Conservation (phyloP, 768 basidiomycete species). For the Suillus hirtellus region DNA sequence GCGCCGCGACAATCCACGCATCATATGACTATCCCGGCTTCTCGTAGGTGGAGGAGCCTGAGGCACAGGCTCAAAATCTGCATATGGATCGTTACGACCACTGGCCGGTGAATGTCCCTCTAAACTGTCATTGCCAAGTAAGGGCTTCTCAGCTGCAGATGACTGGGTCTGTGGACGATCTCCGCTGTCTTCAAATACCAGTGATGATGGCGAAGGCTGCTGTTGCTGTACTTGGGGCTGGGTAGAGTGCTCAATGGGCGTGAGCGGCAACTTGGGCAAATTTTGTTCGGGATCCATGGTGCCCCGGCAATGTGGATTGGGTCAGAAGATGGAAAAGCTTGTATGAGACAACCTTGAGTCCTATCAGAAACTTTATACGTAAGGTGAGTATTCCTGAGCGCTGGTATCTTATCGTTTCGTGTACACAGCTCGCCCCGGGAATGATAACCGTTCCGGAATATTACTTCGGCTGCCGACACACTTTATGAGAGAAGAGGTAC, state of each 20-base stretch:
- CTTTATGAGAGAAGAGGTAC: background rate
- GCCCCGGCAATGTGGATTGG: background rate
- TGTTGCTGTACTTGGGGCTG: background rate
- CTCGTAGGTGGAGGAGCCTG: conserved; percentile 11
- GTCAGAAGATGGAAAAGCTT: too few species aligned
- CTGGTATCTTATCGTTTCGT: background rate
- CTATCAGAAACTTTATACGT: background rate
- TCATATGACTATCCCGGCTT: conserved; percentile 18
- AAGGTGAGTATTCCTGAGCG: background rate
- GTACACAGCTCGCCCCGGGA: background rate
- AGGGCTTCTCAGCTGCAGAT: conserved; percentile 15
- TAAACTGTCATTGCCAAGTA: conserved; percentile 8
- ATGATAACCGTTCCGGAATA: background rate
- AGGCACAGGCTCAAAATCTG: conserved; percentile 13
- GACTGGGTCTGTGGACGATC: conserved; percentile 5
- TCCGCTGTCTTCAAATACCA: background rate
- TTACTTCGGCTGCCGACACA: background rate
- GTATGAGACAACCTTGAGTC: background rate
- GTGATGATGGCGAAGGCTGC: background rate
- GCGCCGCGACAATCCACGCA: conserved; percentile 18
- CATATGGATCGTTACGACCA: conserved; percentile 11
- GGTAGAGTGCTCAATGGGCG: background rate
- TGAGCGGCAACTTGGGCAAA: background rate
- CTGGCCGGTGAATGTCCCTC: conserved; percentile 12
- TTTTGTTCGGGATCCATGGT: conserved; percentile 21